A percentile compares a stretch with the other conserved stretches of the same genome.
Conservation (phyloP, 2,329 filamentous ascomycete genomes). For the Aulographum hederae region DNA sequence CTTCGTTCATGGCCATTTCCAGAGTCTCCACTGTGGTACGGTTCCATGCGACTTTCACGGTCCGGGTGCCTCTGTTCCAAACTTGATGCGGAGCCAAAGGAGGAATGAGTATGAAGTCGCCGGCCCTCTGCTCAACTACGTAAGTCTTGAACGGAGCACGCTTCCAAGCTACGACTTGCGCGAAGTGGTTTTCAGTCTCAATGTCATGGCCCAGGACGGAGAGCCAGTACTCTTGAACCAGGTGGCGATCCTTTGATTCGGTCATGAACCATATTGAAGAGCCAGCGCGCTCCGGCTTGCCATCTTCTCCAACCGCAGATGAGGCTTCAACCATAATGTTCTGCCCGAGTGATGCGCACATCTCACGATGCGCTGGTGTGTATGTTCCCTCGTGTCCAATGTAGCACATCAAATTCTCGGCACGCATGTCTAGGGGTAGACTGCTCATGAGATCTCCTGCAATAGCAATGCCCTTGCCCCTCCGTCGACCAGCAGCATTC, state of each 20-base stretch:
- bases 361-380: slow-evolving; percentile 86
- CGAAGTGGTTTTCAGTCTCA: slow-evolving; percentile 92
- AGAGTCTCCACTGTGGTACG: slow-evolving; percentile 83
- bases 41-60: slow-evolving; percentile 98
- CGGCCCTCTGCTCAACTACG: slow-evolving; percentile 73
- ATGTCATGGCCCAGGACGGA: slow-evolving; percentile 90
- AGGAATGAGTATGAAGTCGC: slow-evolving; percentile 86
- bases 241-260: slow-evolving; percentile 74
- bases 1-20: slow-evolving; percentile 69
- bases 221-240: slow-evolving; percentile 85
- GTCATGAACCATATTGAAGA: slow-evolving; percentile 99
- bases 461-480: slow-evolving; percentile 42
- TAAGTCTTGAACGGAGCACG: slow-evolving; percentile 86
- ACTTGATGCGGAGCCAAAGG: slow-evolving; percentile 91
- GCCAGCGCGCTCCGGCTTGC: slow-evolving; percentile 55
- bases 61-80: slow-evolving; percentile 91
- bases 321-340: slow-evolving; percentile 98
- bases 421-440: slow-evolving; percentile 69
- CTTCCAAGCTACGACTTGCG: slow-evolving; percentile 89
- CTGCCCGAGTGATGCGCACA: slow-evolving; percentile 90
- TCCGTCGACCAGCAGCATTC: slow-evolving; percentile 24
- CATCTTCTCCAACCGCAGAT: slow-evolving; percentile 39
- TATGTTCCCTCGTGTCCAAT: slow-evolving; percentile 95
- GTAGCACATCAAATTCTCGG: slow-evolving; percentile 96
- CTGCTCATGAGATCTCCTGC: slow-evolving; percentile 93